These are phyloP conservation scores for Ophiostoma quercus DNA, from an alignment of 2,329 filamentous ascomycete species.

Conservation along the genomic window DNA sequence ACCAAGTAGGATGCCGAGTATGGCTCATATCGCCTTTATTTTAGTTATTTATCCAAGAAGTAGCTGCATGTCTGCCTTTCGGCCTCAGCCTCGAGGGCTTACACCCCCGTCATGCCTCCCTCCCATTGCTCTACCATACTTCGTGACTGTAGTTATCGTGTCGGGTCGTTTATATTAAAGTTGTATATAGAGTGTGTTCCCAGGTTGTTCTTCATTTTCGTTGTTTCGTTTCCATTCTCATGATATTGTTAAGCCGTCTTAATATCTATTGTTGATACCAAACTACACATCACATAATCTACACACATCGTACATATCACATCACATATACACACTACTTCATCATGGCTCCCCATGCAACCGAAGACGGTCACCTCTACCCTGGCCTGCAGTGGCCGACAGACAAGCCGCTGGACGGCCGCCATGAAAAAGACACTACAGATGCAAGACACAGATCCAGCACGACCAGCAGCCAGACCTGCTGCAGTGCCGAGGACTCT, in stretches of 20 bases:
- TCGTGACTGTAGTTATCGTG: background rate
- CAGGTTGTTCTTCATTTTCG: background rate
- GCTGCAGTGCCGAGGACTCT: background rate
- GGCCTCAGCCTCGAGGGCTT: background rate
- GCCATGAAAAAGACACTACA: background rate
- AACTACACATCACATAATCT: background rate
- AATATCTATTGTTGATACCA: background rate
- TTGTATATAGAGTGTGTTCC: background rate
- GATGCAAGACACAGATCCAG: background rate
- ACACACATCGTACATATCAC: background rate
- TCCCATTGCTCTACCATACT: background rate
- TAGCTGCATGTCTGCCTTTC: background rate
- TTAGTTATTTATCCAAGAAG: no score
- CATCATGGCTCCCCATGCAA: background rate
- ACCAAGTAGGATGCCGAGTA: background rate
- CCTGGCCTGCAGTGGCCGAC: conserved; percentile 8
- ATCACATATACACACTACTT: background rate
- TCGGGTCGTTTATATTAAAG: background rate
- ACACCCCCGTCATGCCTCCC: background rate
- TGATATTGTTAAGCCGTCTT: background rate
- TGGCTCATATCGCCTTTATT: background rate
- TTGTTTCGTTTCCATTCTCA: background rate
- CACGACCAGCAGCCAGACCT: conserved; percentile 10
- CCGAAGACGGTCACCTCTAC: background rate
- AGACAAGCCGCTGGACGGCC: conserved; percentile 8